Base-by-base conservation (phyloP, 163 green algal species). In the Scenedesmus sp. region DNA sequence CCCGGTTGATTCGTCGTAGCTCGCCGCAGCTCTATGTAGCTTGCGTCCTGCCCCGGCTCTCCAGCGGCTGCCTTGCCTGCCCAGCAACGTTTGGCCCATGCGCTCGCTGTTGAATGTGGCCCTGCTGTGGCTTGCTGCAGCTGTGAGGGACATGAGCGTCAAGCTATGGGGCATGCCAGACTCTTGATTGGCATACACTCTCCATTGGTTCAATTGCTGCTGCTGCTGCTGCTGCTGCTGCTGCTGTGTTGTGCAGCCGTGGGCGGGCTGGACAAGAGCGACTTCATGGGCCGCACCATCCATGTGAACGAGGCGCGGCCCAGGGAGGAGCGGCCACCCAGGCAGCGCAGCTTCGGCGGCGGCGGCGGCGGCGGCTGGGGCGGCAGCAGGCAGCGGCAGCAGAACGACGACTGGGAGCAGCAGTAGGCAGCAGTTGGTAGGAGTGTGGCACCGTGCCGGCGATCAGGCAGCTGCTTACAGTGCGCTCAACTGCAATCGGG, bases 231-330 rank as follows among this genome's bases (percentile, higher is more conserved):
- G 49, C 49, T 56, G 49, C 49, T 56, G 49, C 49, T 78, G 26
- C 65, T 78, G 65, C 65, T 20, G 70, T 37, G 70, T 12, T 24
- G 70, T 26, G 37, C 33, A 83, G 86, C 53, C 3, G 2, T 16
- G 10, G 35, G 53, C 51, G 44, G 30, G 10, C 76, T 86, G 12
- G 49, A 91, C 53, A 22, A 42, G 22, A 91, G 30, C 13, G 44
- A 86, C 2, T 91, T 91, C 86, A 91, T 91, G 86, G 86, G 86
- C 13, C 73, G 86, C 24, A 86, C 46, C 13, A 80, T 91, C 20
- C 51, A 43, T 13, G 53, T 91, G 49, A 91, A 80, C 33, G 86
- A 91, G 20, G 86, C 86, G 5, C 49, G 79, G 13, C 86, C 86
- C 18, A 72, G 35, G 44, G 46, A 91, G 40, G 73, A 86, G 33